A percentile compares a stretch with the other conserved stretches of the same genome.
These are phyloP conservation scores for Paralagenidium karlingii DNA, from an alignment of 352 stramenopile species.

Conservation along the genomic window DNA sequence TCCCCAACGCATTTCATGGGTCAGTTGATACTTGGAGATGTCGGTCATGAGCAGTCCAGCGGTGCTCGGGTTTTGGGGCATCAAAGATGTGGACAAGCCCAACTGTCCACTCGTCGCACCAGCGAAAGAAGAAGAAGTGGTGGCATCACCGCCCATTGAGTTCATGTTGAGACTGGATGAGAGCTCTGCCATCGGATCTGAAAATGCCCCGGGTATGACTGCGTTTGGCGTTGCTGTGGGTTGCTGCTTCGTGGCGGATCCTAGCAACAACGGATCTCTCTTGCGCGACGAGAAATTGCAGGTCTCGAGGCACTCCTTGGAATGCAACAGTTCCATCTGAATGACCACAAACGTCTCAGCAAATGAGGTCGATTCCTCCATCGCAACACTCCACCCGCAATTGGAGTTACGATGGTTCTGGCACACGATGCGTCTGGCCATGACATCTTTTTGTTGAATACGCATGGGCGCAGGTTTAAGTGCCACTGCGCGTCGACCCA, in stretches of 20 bases:
- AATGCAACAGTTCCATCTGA: conserved; percentile 42
- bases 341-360: conserved; percentile 37
- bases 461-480: conserved; percentile 33
- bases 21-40: conserved; percentile 52
- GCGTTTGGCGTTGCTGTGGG: too few species aligned
- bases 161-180: too few species aligned
- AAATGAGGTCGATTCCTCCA: conserved; percentile 26
- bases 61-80: too few species aligned
- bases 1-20: conserved; percentile 70
- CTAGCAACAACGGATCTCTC: too few species aligned
- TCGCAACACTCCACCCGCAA: conserved; percentile 44
- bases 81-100: too few species aligned
- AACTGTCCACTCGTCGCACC: too few species aligned
- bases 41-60: conserved; percentile 41
- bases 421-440: conserved; percentile 39
- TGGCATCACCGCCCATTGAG: too few species aligned
- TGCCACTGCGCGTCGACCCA: conserved; percentile 37
- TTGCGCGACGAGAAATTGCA: conserved; percentile 58
- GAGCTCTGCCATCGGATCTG: too few species aligned
- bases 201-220: too few species aligned
- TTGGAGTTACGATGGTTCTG: conserved; percentile 69
- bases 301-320: conserved; percentile 64
- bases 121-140: too few species aligned
- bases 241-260: too few species aligned
- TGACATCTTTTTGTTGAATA: conserved; percentile 23